Percentiles rank a stretch among this genome's conserved stretches.
Conservation (phyloP, 495 filamentous ascomycete species). For the Hypoxylon trugodes region DNA sequence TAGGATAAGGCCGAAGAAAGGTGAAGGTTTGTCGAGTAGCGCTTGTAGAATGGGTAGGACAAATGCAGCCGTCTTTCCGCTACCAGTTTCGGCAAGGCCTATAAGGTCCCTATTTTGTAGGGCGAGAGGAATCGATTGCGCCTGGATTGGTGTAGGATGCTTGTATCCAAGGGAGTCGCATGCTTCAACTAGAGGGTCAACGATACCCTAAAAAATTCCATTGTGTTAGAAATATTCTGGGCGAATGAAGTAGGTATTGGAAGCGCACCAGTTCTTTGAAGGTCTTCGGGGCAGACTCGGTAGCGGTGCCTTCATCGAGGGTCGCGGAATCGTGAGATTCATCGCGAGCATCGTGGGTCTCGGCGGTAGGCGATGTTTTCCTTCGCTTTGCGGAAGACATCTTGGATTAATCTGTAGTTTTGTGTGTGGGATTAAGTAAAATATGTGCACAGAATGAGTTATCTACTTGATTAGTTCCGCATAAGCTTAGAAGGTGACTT, state of each 20-base stretch:
- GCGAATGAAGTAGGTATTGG: background rate
- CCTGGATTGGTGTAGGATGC: slow-evolving; percentile 81
- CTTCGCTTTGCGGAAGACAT: slow-evolving; percentile 39
- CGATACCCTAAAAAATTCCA: slow-evolving; percentile 67
- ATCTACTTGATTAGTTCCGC: no score
- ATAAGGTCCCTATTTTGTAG: slow-evolving; percentile 86
- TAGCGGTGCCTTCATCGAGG: slow-evolving; percentile 26
- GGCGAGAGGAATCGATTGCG: slow-evolving; percentile 79
- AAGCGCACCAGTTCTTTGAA: slow-evolving; percentile 75
- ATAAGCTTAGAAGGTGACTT: background rate
- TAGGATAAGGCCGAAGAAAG: slow-evolving; percentile 81
- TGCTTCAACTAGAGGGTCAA: slow-evolving; percentile 86
- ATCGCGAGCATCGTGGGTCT: slow-evolving; percentile 8
- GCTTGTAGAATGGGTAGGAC: slow-evolving; percentile 87
- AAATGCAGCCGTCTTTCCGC: slow-evolving; percentile 92
- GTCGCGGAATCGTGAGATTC: slow-evolving; percentile 30
- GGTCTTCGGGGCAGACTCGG: slow-evolving; percentile 59
- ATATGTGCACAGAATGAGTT: no score
- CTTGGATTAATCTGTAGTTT: background rate
- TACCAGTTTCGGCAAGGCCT: slow-evolving; percentile 92
- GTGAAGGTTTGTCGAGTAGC: slow-evolving; percentile 81
- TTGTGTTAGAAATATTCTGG: slow-evolving; percentile 10
- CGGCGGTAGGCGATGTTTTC: slow-evolving; percentile 29
- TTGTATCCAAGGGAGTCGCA: slow-evolving; percentile 84
- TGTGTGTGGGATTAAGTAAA: background rate